Base-by-base conservation (phyloP, 108 stramenopile genomes). In the Nitzschia inconspicua region DNA sequence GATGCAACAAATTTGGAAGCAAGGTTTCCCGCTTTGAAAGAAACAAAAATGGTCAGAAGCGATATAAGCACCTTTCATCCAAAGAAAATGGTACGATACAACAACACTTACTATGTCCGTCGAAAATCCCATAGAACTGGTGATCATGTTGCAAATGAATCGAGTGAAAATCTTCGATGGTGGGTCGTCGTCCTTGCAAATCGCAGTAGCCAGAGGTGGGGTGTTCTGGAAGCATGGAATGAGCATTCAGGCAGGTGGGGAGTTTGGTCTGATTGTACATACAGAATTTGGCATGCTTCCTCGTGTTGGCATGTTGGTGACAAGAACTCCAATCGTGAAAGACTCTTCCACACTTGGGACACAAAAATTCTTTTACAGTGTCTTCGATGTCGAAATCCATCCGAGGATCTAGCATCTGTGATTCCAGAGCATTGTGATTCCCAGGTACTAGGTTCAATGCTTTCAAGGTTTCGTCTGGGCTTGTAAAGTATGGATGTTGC, bases 81-180 rank as follows among this genome's bases (percentile, higher is more conserved):
- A 54, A 36, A 39, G n/a, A n/a, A 39, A 39, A n/a, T n/a, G n/a
- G n/a, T n/a, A n/a, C n/a, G n/a, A n/a, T n/a, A n/a, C n/a, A 39
- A 20, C 2, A 0, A 4, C 3, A 54, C 53, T 54, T 11, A 54
- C 53, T 63, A 31, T 84, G 79, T 11, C 85, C 84, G 66, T 86
- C 84, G 47, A 84, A 85, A 3, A 94, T 79, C 22, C 93, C 96
- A 65, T 84, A 95, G 51, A 90, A 94, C 57, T 86, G 83, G 37
- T 87, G 79, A 32, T 79, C 72, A 8, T 49, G 54, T 22, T 73
- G 55, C 35, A 91, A 66, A 31, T 91, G 82, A 19, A 95, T 84
- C 23, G 89, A 71, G 60, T 97, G 96, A 34, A 94, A 94, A 59
- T 97, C 96, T 78, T 97, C 95, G 28, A 96, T 91, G 8, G 82